phyloP scores from a whole-genome alignment of 768 basidiomycete species.

The Clitopilus passeckerianus region DNA sequence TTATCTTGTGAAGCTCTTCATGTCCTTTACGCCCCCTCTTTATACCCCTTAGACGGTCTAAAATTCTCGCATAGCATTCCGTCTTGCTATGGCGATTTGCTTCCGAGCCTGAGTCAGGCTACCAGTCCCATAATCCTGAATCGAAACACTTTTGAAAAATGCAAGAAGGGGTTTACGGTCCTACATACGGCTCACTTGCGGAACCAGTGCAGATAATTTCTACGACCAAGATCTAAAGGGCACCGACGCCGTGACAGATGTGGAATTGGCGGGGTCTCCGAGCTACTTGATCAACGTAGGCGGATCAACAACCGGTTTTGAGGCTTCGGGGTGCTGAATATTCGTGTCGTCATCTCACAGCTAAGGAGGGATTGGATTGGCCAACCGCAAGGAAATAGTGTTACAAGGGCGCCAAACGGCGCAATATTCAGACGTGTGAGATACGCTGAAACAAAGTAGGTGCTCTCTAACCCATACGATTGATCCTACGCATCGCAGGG shows the following conservation, averaged over 20 bases:
- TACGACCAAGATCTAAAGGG: background rate
- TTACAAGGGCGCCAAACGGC: background rate
- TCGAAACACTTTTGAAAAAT: background rate
- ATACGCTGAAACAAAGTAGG: too few relatives aligned
- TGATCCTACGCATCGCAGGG: too few relatives aligned
- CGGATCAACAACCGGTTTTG: background rate
- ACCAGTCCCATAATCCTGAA: background rate
- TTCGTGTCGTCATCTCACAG: background rate
- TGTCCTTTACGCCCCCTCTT: background rate
- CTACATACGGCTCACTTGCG: background rate
- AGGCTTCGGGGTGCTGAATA: background rate
- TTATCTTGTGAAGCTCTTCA: background rate
- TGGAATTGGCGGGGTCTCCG: background rate
- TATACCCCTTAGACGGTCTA: background rate
- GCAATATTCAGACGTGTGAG: too few relatives aligned
- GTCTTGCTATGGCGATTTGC: background rate
- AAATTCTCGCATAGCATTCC: background rate
- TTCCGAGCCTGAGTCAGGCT: background rate
- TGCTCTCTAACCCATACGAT: too few relatives aligned
- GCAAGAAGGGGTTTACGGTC: background rate
- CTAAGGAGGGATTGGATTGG: background rate
- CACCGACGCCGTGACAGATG: background rate
- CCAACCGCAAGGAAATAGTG: background rate
- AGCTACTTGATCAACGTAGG: background rate
- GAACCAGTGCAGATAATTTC: background rate